Evolutionary conservation across 78 protist genomes (phyloP).

Genomic region (Tieghemostelium lacteum): DNA sequence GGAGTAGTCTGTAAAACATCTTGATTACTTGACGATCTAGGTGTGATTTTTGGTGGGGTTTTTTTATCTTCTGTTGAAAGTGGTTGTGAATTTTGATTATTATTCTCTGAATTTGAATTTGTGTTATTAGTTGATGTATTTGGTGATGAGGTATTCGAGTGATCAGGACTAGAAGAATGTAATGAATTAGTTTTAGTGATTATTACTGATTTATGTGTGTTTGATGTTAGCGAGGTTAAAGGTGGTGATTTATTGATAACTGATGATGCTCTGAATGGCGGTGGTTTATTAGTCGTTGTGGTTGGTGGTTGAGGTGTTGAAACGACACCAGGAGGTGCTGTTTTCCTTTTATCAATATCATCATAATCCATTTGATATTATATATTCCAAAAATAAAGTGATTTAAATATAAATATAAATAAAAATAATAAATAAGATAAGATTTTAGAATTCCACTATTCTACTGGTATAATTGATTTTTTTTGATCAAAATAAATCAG

Average conservation of each 20-base stretch:
- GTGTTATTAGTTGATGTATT: background rate
- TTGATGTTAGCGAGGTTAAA: background rate
- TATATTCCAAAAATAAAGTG: background rate
- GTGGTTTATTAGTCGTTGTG: too few species aligned
- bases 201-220: background rate
- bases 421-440: constrained; percentile 2
- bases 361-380: too few species aligned
- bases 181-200: constrained; percentile 4
- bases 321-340: constrained; percentile 50
- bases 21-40: constrained; percentile 29
- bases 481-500: too few species aligned
- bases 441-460: too few species aligned
- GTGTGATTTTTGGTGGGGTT: constrained; percentile 22
- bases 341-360: constrained; percentile 51
- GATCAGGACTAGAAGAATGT: background rate
- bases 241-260: constrained; percentile 4
- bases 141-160: constrained; percentile 12
- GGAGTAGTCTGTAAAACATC: background rate
- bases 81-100: background rate
- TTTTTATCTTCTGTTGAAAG: background rate
- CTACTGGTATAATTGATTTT: too few species aligned
- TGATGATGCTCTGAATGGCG: too few species aligned
- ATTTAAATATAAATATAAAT: background rate
- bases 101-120: background rate
- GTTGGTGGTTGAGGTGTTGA: too few species aligned